These are phyloP conservation scores for Fusarium sp. DNA, from an alignment of 2,329 filamentous ascomycete species.

Conservation along the genomic window DNA sequence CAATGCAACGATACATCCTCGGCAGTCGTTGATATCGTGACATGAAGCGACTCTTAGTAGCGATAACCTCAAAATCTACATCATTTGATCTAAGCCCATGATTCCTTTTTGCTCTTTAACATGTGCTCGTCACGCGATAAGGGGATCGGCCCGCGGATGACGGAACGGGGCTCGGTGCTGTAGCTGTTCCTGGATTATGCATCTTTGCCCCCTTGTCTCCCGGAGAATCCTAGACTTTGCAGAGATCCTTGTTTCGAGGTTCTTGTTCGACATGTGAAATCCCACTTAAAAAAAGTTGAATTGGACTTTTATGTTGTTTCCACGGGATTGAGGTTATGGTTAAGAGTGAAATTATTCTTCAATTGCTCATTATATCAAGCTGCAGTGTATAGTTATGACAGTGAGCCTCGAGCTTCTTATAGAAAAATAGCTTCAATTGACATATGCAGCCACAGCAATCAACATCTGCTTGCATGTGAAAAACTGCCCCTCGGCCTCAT, in stretches of 20 bases:
- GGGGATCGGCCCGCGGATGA: slow-evolving; percentile 30
- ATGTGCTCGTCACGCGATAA: slow-evolving; percentile 37
- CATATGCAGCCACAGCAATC: not conserved
- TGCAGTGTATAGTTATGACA: too few species aligned
- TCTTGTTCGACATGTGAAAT: slow-evolving; percentile 35
- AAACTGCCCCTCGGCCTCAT: slow-evolving; percentile 33
- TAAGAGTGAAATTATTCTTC: not conserved
- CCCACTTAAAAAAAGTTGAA: slow-evolving; percentile 14
- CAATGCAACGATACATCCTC: slow-evolving; percentile 29
- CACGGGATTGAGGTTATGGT: not conserved
- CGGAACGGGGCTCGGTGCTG: slow-evolving; percentile 25
- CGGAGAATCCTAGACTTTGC: slow-evolving; percentile 17
- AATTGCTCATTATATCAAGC: too few species aligned
- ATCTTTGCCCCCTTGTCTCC: slow-evolving; percentile 29
- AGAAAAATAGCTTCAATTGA: not conserved
- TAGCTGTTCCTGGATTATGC: slow-evolving; percentile 38
- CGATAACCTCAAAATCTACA: not conserved
- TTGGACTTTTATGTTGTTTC: not conserved
- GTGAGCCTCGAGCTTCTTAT: too few species aligned
- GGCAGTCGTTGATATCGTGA: slow-evolving; percentile 3
- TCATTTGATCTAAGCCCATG: slow-evolving; percentile 1
- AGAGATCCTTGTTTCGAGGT: slow-evolving; percentile 27
- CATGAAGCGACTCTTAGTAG: not conserved
- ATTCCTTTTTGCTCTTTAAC: slow-evolving; percentile 1
- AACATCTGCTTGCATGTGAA: slow-evolving; percentile 38